Base-by-base conservation (phyloP, 768 basidiomycete species). In the Tylopilus sp. region DNA sequence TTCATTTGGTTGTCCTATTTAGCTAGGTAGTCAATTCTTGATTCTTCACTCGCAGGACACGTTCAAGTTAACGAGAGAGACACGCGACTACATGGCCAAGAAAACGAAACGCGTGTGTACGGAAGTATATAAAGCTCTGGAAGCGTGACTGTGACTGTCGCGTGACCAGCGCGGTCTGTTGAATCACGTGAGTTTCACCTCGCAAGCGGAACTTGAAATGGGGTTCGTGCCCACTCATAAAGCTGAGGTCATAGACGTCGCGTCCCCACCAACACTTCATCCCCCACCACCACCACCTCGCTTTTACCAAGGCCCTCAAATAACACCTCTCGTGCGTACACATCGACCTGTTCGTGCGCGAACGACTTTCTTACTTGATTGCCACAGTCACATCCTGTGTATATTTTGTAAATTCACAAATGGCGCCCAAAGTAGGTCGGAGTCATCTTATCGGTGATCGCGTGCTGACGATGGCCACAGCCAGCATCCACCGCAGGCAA, bases 401-500 rank as follows among this genome's bases (percentile, higher is more conserved):
- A 70, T 13, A 61, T 38, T 57, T 41, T 69, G 64, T 69, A 70
- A 55, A 53, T 51, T 36, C 52, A 13, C 36, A 69, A 67, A 71
- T 73, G 72, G 62, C 62, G 52, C 72, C 70, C 18, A 73, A 71
- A 70, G 72, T 71, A 6, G 44, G 72, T 57, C 0, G 6, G 30
- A 35, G 8, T 31, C 12, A 26, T 0, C 39, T 43, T 57, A 44
- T 58, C 50, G 23, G 44, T 49, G 47, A 55, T 55, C 49, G 20
- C 43, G 25, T 50, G 35, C 38, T 59, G 48, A 61, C 45, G 38
- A 22, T 6, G 3, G 13, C n/a, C 55, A 35, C 60, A 75, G 71
- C 79, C 78, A 56, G 71, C 72, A 44, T 73, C 69, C 55, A 66
- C 66, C 35, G 67, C 66, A 17, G 68, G 70, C 61, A 74, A 72